These are phyloP conservation scores for Clitoria ternatea DNA, from an alignment of 306 rosid species.

Conservation along the genomic window DNA sequence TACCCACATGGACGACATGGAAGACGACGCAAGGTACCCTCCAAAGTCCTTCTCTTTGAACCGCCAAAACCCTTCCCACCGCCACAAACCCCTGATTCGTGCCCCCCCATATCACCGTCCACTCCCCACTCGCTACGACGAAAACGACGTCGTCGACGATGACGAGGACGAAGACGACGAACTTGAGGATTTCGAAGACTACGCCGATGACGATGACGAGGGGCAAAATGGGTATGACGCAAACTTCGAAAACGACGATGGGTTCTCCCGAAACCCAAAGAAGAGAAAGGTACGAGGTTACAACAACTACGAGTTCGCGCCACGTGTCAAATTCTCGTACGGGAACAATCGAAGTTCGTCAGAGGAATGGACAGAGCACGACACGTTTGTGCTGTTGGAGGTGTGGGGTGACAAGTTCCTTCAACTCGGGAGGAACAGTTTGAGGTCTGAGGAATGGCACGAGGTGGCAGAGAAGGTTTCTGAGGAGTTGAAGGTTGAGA, in stretches of 20 bases:
- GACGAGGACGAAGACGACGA: conserved; percentile 38
- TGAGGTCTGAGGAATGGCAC: conserved; percentile 76
- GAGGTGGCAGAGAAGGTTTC: conserved; percentile 72
- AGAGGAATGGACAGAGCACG: conserved; percentile 60
- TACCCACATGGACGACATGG: conserved; percentile 62
- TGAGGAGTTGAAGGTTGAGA: conserved; percentile 44
- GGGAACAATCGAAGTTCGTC: conserved; percentile 8
- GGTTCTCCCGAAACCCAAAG: conserved; percentile 42
- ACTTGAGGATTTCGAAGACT: conserved; percentile 21
- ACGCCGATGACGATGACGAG: conserved; percentile 15
- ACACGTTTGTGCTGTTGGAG: conserved; percentile 59
- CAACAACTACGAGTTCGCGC: conserved; percentile 47
- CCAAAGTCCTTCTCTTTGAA: conserved; percentile 38
- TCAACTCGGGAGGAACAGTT: conserved; percentile 72
- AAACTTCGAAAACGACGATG: conserved; percentile 29
- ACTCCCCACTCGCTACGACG: conserved; percentile 26
- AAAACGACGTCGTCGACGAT: conserved; percentile 17
- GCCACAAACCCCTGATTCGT: conserved; percentile 42
- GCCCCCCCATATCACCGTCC: conserved; percentile 34
- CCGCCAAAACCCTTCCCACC: conserved; percentile 34
- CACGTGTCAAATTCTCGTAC: conserved; percentile 30
- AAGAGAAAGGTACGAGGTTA: conserved; percentile 46
- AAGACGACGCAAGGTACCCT: conserved; percentile 53
- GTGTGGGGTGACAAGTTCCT: conserved; percentile 81
- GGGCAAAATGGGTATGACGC: conserved; percentile 22